These are phyloP conservation scores for Penicillium sp. DNA, from an alignment of 2,329 filamentous ascomycete species.

Conservation along the genomic window DNA sequence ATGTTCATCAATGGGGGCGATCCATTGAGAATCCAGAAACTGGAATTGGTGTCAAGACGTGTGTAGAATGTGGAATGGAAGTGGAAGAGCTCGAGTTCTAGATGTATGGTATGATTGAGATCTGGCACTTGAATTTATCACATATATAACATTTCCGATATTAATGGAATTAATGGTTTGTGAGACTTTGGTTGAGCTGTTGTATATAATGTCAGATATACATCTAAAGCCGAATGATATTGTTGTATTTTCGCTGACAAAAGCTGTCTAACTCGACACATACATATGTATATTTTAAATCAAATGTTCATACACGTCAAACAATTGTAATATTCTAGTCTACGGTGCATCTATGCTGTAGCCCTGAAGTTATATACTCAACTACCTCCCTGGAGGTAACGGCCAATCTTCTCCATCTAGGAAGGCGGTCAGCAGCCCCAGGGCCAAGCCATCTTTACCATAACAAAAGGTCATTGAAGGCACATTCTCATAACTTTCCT, in stretches of 20 bases:
- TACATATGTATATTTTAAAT: not conserved
- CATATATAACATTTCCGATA: too few relatives aligned
- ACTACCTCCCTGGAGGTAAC: not conserved
- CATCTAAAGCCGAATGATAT: not conserved
- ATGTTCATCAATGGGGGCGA: conserved; percentile 83
- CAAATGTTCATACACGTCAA: not conserved
- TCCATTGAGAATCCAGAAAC: conserved; percentile 58
- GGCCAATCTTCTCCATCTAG: conserved; percentile 4
- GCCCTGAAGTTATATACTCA: not conserved
- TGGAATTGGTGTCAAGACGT: conserved; percentile 66
- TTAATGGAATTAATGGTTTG: too few relatives aligned
- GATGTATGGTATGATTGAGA: not conserved
- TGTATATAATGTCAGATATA: not conserved
- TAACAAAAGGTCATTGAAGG: conserved; percentile 24
- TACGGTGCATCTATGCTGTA: not conserved
- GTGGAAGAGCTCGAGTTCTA: conserved; percentile 65
- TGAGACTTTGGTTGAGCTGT: not conserved
- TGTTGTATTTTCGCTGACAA: not conserved
- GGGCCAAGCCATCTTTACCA: conserved; percentile 16
- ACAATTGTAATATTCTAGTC: not conserved
- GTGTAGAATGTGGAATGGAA: conserved; percentile 65
- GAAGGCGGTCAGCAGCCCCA: conserved; percentile 21
- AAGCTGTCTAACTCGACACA: not conserved
- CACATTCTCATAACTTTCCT: conserved; percentile 10
- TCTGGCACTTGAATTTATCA: not conserved